phyloP scores from a whole-genome alignment of 176 grass and related monocot species.

The Thinopyrum elongatum region DNA sequence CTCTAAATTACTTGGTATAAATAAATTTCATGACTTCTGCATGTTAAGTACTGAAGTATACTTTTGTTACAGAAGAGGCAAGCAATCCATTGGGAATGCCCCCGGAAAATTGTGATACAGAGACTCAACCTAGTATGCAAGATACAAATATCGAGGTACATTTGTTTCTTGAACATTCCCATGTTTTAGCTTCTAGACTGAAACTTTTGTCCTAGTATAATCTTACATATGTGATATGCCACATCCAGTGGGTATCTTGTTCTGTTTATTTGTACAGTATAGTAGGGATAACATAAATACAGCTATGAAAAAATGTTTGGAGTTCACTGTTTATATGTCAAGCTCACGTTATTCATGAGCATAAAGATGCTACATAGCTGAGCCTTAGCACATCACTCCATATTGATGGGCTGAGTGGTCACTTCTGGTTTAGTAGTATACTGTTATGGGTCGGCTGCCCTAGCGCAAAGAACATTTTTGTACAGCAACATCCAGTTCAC shows the following conservation, averaged over 20 bases:
- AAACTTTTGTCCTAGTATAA: background rate
- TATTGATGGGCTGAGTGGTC: conserved; percentile 3
- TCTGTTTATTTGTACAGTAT: conserved; percentile 8
- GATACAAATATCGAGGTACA: conserved; percentile 44
- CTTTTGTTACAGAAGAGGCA: conserved; percentile 40
- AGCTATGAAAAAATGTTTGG: background rate
- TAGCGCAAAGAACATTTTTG: background rate
- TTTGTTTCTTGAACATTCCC: conserved; percentile 23
- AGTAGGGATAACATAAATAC: background rate
- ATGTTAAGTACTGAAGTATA: conserved; percentile 28
- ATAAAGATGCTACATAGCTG: background rate
- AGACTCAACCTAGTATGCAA: conserved; percentile 29
- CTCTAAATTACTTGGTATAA: conserved; percentile 1
- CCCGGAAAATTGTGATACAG: conserved; percentile 21
- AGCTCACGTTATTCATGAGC: conserved; percentile 1
- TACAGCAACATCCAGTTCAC: background rate
- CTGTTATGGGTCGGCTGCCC: background rate
- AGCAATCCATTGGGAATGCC: conserved; percentile 12
- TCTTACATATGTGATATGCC: conserved; percentile 21
- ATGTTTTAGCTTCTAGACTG: conserved; percentile 6
- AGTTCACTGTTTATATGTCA: conserved; percentile 1
- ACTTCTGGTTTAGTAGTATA: conserved; percentile 20
- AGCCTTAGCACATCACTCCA: background rate
- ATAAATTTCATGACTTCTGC: background rate
- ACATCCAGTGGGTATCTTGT: background rate